Base-by-base conservation (phyloP, 768 basidiomycete genomes). In the Tricholoma terreum region DNA sequence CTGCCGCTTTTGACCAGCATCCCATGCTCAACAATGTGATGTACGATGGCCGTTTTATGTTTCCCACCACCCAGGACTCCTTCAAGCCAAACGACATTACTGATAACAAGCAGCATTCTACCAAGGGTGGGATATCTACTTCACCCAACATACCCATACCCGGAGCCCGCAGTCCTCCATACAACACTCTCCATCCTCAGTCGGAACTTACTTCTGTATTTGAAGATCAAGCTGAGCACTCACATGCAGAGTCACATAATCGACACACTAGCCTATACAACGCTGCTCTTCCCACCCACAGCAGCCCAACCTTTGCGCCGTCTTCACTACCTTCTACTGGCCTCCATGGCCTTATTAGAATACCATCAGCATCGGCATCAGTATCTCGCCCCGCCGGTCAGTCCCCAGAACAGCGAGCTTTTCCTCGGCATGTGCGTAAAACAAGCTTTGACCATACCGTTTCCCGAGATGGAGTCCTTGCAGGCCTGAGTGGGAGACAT, bases 361-460 rank as follows among this genome's bases (percentile, higher is more conserved):
- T 74, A 56, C 74, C 74, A 52, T 75, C 80, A 49, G 72, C 71
- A 54, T 27, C 24, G 55, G 74, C 74, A 52, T 75, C 80, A 49
- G 72, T 71, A 14, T 11, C 46, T 49, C 27, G 17, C 46, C 72
- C 72, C 50, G 57, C 69, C 60, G 64, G 66, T 52, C 61, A 66
- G 33, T 58, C 69, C 50, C 60, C 69, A 17, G 71, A 73, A 58
- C 79, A 78, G 62, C 84, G 80, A 60, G 72, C 80, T 30, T 91
- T 94, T 68, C 91, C 94, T 52, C 83, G 88, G 58, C 89, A 90
- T 71, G 91, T 93, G 57, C 84, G 94, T 59, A 97, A 97, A 78
- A 92, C 94, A 46, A 94, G 92, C 72, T 96, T 94, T 70, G 94
- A 97, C 71, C 94, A 94, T 72, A 94, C 94, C 3, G 87, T 95